Percentiles rank a stretch among this genome's conserved stretches.
Evolutionary conservation across 2,329 filamentous ascomycete species (phyloP).

Genomic region (Aspergillus unguis): DNA sequence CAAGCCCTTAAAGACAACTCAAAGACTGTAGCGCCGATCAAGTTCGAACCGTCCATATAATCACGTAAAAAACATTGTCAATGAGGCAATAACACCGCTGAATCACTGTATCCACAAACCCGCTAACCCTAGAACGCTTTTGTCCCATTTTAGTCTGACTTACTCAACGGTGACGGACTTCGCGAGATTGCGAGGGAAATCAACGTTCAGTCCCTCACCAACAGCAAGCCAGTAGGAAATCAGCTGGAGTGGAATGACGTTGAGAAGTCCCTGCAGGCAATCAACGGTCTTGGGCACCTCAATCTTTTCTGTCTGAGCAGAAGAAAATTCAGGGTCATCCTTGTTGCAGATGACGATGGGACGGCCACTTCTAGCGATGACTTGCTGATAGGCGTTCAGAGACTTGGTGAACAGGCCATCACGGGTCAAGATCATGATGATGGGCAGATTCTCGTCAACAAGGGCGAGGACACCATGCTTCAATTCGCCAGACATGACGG

Average conservation of each 20-base stretch:
- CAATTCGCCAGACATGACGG: slow-evolving; percentile 98
- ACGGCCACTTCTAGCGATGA: slow-evolving; percentile 91
- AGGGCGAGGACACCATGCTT: slow-evolving; percentile 98
- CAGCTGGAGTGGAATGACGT: slow-evolving; percentile 94
- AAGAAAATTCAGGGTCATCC: slow-evolving; percentile 80
- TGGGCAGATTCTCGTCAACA: slow-evolving; percentile 96
- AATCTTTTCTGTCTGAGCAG: slow-evolving; percentile 89
- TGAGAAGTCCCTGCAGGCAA: slow-evolving; percentile 91
- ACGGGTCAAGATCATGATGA: slow-evolving; percentile 98
- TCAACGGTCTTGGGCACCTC: slow-evolving; percentile 96
- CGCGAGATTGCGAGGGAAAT: slow-evolving; percentile 97
- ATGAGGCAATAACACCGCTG: slow-evolving; percentile 4
- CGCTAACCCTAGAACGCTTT: slow-evolving; percentile 1
- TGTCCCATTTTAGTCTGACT: background rate
- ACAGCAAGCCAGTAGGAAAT: slow-evolving; percentile 99
- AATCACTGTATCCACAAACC: slow-evolving; percentile 3
- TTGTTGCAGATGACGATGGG: slow-evolving; percentile 99
- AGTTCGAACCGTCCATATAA: background rate
- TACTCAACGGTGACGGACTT: slow-evolving; percentile 99
- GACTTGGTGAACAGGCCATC: slow-evolving; percentile 97
- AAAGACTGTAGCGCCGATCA: slow-evolving; percentile 2
- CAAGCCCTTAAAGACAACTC: background rate
- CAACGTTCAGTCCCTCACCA: slow-evolving; percentile 91
- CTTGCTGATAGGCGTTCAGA: slow-evolving; percentile 99
- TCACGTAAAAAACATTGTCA: background rate